A percentile compares a stretch with the other conserved stretches of the same genome.
These are phyloP conservation scores for Salvia hispanica DNA, from an alignment of 257 asterid genomes.

Conservation along the genomic window DNA sequence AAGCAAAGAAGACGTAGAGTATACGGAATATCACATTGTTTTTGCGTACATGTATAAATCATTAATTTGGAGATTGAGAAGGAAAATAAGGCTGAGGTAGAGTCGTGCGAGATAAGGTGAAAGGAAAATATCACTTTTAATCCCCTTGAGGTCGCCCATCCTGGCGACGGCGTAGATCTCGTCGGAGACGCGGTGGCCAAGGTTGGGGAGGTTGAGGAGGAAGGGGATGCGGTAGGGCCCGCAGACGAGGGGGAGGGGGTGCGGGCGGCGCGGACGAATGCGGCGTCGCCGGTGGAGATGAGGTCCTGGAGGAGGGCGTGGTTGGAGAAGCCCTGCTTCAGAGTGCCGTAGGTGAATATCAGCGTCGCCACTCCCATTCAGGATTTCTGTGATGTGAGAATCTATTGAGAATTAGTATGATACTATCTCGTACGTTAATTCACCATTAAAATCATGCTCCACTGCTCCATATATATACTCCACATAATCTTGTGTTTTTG, in stretches of 20 bases:
- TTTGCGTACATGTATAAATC: no score
- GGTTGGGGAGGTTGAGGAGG: constrained; percentile 74
- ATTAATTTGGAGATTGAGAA: no score
- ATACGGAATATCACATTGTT: no score
- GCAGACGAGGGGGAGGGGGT: constrained; percentile 70
- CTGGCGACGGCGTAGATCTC: constrained; percentile 64
- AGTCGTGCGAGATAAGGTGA: no score
- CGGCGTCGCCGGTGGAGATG: no score
- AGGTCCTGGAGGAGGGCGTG: no score
- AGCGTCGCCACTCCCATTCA: constrained; percentile 36
- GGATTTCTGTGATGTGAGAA: background rate
- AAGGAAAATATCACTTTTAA: no score
- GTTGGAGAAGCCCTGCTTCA: constrained; percentile 77
- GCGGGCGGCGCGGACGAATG: no score
- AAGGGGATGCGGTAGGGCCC: constrained; percentile 85
- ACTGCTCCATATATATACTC: background rate
- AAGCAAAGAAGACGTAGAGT: no score
- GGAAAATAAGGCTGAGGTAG: no score
- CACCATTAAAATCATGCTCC: background rate
- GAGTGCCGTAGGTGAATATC: constrained; percentile 81
- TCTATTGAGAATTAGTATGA: background rate
- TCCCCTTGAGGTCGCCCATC: constrained; percentile 81
- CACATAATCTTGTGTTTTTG: no score
- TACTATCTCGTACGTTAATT: background rate
- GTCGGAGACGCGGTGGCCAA: constrained; percentile 61